Conservation (phyloP, 345 rosid genomes). For the Odontarrhena argentea region DNA sequence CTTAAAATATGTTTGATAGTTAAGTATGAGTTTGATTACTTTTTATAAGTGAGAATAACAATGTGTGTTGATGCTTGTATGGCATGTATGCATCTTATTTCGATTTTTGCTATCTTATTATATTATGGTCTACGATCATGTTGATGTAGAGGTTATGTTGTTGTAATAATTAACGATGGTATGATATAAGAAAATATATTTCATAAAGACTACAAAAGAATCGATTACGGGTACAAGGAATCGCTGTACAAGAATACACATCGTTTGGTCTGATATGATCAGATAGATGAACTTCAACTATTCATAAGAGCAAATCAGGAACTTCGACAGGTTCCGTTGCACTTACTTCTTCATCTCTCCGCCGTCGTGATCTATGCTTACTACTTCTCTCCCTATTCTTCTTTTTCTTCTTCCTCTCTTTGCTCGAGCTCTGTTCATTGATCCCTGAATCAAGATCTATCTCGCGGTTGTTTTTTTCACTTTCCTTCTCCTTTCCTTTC, state of each 20-base stretch:
- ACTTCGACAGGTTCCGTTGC: conserved; percentile 48
- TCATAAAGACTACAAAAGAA: conserved; percentile 35
- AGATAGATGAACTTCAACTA: conserved; percentile 13
- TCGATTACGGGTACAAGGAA: conserved; percentile 14
- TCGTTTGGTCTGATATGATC: conserved; percentile 8
- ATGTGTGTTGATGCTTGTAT: conserved; percentile 32
- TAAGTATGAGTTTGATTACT: background rate
- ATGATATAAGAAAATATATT: conserved; percentile 23
- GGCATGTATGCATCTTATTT: conserved; percentile 35
- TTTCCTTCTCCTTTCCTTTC: conserved; percentile 61
- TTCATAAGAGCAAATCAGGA: conserved; percentile 78
- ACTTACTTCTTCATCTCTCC: conserved; percentile 44
- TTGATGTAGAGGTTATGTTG: conserved; percentile 24
- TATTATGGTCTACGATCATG: conserved; percentile 18
- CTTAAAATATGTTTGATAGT: conserved; percentile 11
- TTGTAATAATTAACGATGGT: conserved; percentile 25
- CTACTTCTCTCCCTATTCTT: conserved; percentile 54
- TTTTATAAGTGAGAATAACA: conserved; percentile 26
- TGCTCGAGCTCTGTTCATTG: conserved; percentile 51
- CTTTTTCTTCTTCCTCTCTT: conserved; percentile 44
- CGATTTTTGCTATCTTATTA: conserved; percentile 23
- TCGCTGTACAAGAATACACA: conserved; percentile 27
- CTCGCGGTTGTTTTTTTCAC: conserved; percentile 50
- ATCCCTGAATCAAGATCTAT: conserved; percentile 52
- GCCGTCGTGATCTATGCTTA: conserved; percentile 57